Evolutionary conservation across 2,329 filamentous ascomycete species (phyloP).

Genomic region (Thyridium curvatum): DNA sequence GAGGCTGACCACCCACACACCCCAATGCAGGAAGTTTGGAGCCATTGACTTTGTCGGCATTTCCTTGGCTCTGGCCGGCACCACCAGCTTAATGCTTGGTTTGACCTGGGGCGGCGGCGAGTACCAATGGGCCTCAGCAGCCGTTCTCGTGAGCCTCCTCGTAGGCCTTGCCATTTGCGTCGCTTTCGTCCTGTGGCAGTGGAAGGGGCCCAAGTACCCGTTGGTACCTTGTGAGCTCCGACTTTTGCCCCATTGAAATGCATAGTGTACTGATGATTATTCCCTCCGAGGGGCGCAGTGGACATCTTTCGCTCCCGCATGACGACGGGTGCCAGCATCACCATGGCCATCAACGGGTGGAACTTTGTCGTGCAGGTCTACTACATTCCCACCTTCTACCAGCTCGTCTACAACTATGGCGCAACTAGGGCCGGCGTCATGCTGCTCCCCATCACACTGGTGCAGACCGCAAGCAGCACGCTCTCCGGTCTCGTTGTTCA

Average conservation of each 20-base stretch:
- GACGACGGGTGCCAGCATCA: slow-evolving; percentile 48
- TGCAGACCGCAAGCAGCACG: slow-evolving; percentile 39
- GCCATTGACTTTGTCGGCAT: slow-evolving; percentile 45
- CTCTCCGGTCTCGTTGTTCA: slow-evolving; percentile 45
- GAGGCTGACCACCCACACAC: background rate
- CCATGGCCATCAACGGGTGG: slow-evolving; percentile 54
- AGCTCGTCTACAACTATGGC: slow-evolving; percentile 35
- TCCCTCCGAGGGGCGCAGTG: slow-evolving; percentile 16
- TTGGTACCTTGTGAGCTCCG: slow-evolving; percentile 35
- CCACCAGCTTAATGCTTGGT: slow-evolving; percentile 39
- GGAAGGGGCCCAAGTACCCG: slow-evolving; percentile 39
- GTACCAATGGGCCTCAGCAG: slow-evolving; percentile 47
- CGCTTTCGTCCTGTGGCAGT: slow-evolving; percentile 47
- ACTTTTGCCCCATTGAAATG: slow-evolving; percentile 5
- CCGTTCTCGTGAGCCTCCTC: slow-evolving; percentile 48
- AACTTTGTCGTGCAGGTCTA: slow-evolving; percentile 52
- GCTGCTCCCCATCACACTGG: slow-evolving; percentile 34
- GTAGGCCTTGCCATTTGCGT: slow-evolving; percentile 40
- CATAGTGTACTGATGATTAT: slow-evolving; percentile 5
- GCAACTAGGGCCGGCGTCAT: slow-evolving; percentile 34
- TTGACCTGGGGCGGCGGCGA: slow-evolving; percentile 55
- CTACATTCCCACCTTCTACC: slow-evolving; percentile 39
- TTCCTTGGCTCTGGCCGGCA: slow-evolving; percentile 36
- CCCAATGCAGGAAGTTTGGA: slow-evolving; percentile 32
- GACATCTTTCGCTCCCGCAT: slow-evolving; percentile 48